Evolutionary conservation across 164 flowering plant genomes (phyloP), one percentile per base, ranked within the genome.

Genomic region (Aristolochia californica): DNA sequence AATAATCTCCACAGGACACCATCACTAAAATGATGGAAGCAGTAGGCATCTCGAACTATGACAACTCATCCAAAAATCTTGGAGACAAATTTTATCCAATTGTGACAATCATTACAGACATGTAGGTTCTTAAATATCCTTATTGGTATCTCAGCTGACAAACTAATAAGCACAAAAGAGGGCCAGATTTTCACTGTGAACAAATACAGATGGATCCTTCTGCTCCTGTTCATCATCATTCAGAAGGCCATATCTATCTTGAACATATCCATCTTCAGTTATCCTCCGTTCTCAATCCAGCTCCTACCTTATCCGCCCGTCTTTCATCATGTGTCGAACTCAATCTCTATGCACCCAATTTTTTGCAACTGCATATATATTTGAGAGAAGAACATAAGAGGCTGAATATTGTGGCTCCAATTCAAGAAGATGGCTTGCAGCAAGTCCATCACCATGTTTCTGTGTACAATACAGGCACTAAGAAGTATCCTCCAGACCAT

Each of bases 401-500:
- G 75, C 67, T 4, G 75, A 68, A 56, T 72, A 72, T 17, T 65
- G 58, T 38, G 75, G 72, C 62, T 68, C 72, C 49, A 72, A 56
- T 48, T 56, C 57, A 16, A 72, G 62, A 59, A 72, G 70, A 55
- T 68, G 67, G 8, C 45, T 50, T 16, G 69, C 75, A 24, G 75
- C 70, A 59, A 65, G 28, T 57, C 65, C 72, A 72, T 68, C 22
- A 62, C 70, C 58, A 68, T 53, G 49, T 72, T 72, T 45, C 57
- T 65, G 38, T 65, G 72, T 54, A 72, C 67, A 13, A 59, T 59
- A 59, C 75, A 72, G 27, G 72, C 72, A 56, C 70, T 62, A 26
- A 68, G 64, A 68, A 72, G 62, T 43, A 72, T 72, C 49, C 67
- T 68, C 75, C 75, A 72, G n/a, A 72, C 62, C 75, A 68, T 68